Base-by-base conservation (phyloP, 306 rosid species). In the Boehmeria nivea region DNA sequence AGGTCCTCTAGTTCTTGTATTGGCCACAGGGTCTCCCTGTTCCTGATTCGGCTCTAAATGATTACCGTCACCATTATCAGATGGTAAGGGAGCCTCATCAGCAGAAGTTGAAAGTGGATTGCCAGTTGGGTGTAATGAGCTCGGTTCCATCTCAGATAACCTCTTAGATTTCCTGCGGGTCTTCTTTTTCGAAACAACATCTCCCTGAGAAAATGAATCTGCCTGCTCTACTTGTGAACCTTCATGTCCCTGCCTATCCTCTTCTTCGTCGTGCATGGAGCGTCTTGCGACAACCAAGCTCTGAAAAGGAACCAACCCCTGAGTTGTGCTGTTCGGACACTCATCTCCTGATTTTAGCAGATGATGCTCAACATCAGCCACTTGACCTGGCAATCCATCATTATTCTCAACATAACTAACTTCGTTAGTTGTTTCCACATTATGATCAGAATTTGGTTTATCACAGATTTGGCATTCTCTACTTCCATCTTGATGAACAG, bases 131-230 rank as follows among this genome's bases (percentile, higher is more conserved):
- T 53, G 59, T 33, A 72, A 54, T 61, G 64, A 59, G 65, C 77
- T 77, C 70, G 60, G 57, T 71, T 81, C 79, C 60, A 87, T 83
- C 79, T 93, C 84, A 26, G 99, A 93, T 54, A 85, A 77, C 87
- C 65, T 83, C 71, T 81, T 93, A 69, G 86, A 79, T 79, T 81
- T 93, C 74, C 83, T 79, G 62, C 71, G 79, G 31, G 52, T 60
- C 80, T 87, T 93, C 83, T 63, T 87, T 79, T 68, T 85, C 60
- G 56, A 64, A 75, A 64, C 54, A 75, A 64, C 54, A 71, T 75
- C 78, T 33, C 58, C 54, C 40, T 73, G 51, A 73, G 80, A 59
- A 75, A 59, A 71, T 54, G 71, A 51, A 63, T 53, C 70, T 44
- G 49, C 86, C 45, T 59, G 54, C 60, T 67, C 67, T 51, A 67